Conservation (phyloP, 1,284 basidiomycete species). For the Abortiporus biennis region DNA sequence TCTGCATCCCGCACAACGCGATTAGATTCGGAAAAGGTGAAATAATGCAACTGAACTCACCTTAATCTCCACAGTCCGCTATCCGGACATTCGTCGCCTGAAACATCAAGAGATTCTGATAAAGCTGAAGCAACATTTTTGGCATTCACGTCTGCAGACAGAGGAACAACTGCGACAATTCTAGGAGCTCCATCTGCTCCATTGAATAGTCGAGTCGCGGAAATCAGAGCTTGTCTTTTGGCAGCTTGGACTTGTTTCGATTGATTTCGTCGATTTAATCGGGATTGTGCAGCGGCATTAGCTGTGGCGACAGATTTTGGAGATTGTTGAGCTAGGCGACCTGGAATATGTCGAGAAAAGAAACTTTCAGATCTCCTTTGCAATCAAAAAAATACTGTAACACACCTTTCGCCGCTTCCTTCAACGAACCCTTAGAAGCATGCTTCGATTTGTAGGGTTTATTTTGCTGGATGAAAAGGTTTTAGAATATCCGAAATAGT, state of each 20-base stretch:
- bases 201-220: conserved; percentile 68
- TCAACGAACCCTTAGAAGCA: conserved; percentile 76
- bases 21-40: conserved; percentile 10
- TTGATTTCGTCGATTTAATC: conserved; percentile 69
- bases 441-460: conserved; percentile 89
- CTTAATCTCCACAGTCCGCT: conserved; percentile 60
- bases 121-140: conserved; percentile 50
- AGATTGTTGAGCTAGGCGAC: conserved; percentile 47
- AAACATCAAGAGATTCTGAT: conserved; percentile 58
- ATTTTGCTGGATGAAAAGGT: conserved; percentile 59
- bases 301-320: conserved; percentile 41
- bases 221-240: conserved; percentile 67
- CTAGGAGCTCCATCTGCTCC: conserved; percentile 77
- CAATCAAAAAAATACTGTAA: conserved; percentile 1
- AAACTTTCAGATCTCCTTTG: conserved; percentile 4
- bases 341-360: conserved; percentile 34
- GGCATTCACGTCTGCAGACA: conserved; percentile 63
- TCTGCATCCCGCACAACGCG: conserved; percentile 29
- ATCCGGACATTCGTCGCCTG: conserved; percentile 45
- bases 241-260: conserved; percentile 72
- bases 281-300: conserved; percentile 47
- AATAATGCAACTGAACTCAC: conserved; percentile 33
- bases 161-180: conserved; percentile 74
- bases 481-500: background rate
- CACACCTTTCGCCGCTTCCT: conserved; percentile 78